Conservation (phyloP, 495 filamentous ascomycete genomes). For the Hypoxylon perforatum region DNA sequence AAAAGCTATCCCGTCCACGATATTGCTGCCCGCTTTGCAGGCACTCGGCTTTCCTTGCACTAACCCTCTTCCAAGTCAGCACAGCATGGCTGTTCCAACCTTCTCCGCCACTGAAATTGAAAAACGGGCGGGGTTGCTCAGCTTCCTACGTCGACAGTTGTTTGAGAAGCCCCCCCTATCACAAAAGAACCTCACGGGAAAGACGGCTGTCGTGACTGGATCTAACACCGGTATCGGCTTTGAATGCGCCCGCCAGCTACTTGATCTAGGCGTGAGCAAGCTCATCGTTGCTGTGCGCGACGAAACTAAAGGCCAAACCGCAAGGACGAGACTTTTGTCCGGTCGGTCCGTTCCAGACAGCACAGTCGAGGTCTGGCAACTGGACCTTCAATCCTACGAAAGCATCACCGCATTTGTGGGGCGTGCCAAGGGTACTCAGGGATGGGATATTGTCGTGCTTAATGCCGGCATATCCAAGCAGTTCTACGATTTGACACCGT, state of each 20-base stretch:
- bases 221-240: conserved; percentile 63
- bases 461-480: conserved; percentile 56
- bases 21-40: background rate
- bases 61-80: background rate
- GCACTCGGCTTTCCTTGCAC: background rate
- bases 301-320: background rate
- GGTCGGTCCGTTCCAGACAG: conserved; percentile 44
- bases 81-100: background rate
- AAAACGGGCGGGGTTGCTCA: background rate
- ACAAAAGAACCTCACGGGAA: conserved; percentile 9
- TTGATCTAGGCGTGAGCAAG: conserved; percentile 18
- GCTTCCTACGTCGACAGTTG: background rate
- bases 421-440: conserved; percentile 43
- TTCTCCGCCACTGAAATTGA: background rate
- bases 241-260: conserved; percentile 56
- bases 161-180: background rate
- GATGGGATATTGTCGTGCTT: conserved; percentile 58
- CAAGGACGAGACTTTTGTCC: background rate
- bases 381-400: conserved; percentile 57
- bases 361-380: conserved; percentile 59
- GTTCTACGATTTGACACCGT: conserved; percentile 16
- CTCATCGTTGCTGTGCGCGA: conserved; percentile 31
- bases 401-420: conserved; percentile 53
- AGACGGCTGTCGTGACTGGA: conserved; percentile 66
- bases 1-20: background rate